Evolutionary conservation across 1,139 yeast genomes (phyloP).

Genomic region (Yamadazyma taylorii): DNA sequence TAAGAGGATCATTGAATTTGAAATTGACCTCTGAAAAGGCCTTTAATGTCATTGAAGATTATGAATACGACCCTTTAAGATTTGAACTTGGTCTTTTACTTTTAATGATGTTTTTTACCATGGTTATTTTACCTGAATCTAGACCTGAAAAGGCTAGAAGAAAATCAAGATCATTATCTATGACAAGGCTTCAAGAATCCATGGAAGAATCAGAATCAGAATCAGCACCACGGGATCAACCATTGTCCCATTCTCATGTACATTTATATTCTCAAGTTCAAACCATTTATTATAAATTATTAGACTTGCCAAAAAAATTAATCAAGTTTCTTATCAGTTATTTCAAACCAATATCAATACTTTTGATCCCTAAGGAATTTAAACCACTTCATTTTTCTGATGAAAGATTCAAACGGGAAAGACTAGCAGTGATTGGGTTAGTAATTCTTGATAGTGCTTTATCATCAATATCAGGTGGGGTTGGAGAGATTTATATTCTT

Average conservation of each 20-base stretch:
- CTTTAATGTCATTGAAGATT: slow-evolving; percentile 12
- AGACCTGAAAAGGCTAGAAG: slow-evolving; percentile 45
- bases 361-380: slow-evolving; percentile 36
- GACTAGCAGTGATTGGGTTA: slow-evolving; percentile 42
- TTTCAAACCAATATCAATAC: slow-evolving; percentile 47
- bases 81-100: slow-evolving; percentile 27
- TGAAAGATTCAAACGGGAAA: slow-evolving; percentile 16
- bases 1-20: slow-evolving; percentile 4
- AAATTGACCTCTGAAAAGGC: not conserved
- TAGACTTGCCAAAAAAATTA: not conserved
- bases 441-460: slow-evolving; percentile 44
- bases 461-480: slow-evolving; percentile 32
- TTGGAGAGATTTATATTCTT: slow-evolving; percentile 44
- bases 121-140: slow-evolving; percentile 58
- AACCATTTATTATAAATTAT: not conserved
- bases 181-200: slow-evolving; percentile 4
- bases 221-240: too few species aligned
- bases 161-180: slow-evolving; percentile 43
- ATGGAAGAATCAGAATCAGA: not conserved
- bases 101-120: slow-evolving; percentile 27
- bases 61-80: slow-evolving; percentile 31
- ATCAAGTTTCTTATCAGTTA: slow-evolving; percentile 16
- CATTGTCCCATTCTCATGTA: too few species aligned
- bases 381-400: slow-evolving; percentile 14
- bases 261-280: too few species aligned